Conservation (phyloP, 2,329 filamentous ascomycete species). For the Raffaelea ambrosiae region DNA sequence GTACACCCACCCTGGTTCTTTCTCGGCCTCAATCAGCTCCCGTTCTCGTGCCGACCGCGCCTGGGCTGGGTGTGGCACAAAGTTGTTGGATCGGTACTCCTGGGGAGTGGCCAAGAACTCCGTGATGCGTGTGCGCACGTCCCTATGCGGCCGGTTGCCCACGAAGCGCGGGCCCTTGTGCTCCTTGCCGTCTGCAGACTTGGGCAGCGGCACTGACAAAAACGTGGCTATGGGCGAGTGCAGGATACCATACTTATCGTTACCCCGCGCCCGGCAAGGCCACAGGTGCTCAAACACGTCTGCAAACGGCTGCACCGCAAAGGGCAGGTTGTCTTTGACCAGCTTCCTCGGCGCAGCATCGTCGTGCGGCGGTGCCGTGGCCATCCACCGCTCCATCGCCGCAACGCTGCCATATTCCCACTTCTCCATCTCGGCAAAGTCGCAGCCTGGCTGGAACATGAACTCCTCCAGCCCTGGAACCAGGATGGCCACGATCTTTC, state of each 20-base stretch:
- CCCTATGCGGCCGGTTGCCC: constrained; percentile 58
- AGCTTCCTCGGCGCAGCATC: constrained; percentile 51
- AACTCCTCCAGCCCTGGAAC: constrained; percentile 83
- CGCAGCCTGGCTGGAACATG: constrained; percentile 65
- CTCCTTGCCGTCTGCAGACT: constrained; percentile 57
- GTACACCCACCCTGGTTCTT: constrained; percentile 67
- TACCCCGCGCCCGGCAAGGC: constrained; percentile 81
- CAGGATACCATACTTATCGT: constrained; percentile 67
- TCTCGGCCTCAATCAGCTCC: constrained; percentile 41
- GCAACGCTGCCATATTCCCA: constrained; percentile 19
- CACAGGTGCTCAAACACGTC: constrained; percentile 83
- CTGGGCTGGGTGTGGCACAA: constrained; percentile 71
- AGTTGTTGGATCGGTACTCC: constrained; percentile 77
- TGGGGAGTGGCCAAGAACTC: constrained; percentile 64
- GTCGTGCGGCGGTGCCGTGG: constrained; percentile 28
- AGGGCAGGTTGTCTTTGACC: constrained; percentile 40
- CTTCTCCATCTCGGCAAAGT: constrained; percentile 37
- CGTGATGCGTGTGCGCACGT: constrained; percentile 73
- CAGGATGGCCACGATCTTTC: constrained; percentile 83
- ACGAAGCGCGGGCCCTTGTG: constrained; percentile 31
- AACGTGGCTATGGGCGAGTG: constrained; percentile 84
- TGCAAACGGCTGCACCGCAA: constrained; percentile 56
- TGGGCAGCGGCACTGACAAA: constrained; percentile 65
- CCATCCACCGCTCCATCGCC: constrained; percentile 21
- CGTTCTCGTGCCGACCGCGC: constrained; percentile 48